Percentiles rank a stretch among this genome's conserved stretches.
Evolutionary conservation across 1,284 basidiomycete genomes (phyloP).

Genomic region (Trichosporon sp.): DNA sequence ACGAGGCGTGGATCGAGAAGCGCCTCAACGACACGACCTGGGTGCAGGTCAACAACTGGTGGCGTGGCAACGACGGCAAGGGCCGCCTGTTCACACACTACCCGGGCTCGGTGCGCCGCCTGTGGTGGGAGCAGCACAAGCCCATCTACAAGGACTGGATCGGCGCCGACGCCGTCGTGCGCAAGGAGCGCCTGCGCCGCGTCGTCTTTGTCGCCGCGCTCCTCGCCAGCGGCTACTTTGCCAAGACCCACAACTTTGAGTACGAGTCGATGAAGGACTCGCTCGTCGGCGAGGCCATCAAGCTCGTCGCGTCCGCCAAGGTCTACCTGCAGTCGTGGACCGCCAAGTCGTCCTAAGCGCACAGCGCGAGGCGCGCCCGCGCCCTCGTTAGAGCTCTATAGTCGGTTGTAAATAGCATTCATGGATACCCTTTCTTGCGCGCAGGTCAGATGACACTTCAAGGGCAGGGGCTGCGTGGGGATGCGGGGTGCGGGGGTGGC

Average conservation of each 20-base stretch:
- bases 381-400: not conserved
- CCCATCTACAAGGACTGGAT: slow-evolving; percentile 20
- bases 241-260: not conserved
- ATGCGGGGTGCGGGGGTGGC: too few species aligned
- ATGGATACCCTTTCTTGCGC: not conserved
- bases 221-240: not conserved
- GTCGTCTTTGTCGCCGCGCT: not conserved
- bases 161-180: slow-evolving; percentile 17
- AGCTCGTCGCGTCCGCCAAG: not conserved
- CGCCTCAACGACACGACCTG: slow-evolving; percentile 19
- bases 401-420: not conserved
- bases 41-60: slow-evolving; percentile 19
- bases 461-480: not conserved
- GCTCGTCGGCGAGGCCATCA: not conserved
- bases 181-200: slow-evolving; percentile 11
- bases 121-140: slow-evolving; percentile 18
- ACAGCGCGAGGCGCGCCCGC: too few species aligned
- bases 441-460: not conserved
- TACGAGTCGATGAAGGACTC: not conserved
- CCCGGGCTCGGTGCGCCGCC: slow-evolving; percentile 14
- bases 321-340: not conserved
- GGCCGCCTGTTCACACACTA: slow-evolving; percentile 24
- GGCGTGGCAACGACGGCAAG: slow-evolving; percentile 19
- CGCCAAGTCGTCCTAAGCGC: not conserved
- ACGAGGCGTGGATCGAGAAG: slow-evolving; percentile 15